A percentile compares a stretch with the other conserved stretches of the same genome.
phyloP scores from a whole-genome alignment of 2,329 filamentous ascomycete species.

The Colletotrichum kahawae region DNA sequence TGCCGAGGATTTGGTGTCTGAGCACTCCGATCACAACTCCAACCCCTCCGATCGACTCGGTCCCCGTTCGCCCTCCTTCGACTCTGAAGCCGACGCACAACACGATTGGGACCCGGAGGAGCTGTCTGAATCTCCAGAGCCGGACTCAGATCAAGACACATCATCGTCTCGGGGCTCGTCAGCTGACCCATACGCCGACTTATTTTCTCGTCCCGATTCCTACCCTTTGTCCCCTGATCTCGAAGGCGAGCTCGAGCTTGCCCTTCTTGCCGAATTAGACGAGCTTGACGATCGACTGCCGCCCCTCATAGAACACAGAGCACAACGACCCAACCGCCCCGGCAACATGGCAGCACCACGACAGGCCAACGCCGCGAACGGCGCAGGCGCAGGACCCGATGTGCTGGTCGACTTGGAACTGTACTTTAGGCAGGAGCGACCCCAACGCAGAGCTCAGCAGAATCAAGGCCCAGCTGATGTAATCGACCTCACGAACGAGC shows the following conservation, averaged over 20 bases:
- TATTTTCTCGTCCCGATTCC: neutral
- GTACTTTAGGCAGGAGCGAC: conserved; percentile 4
- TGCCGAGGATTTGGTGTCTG: neutral
- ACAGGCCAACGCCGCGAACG: neutral
- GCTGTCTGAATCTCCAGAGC: neutral
- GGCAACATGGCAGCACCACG: neutral
- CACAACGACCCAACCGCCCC: neutral
- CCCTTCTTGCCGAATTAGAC: conserved; percentile 17
- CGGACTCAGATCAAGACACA: neutral
- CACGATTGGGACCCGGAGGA: conserved; percentile 7
- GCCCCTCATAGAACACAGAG: neutral
- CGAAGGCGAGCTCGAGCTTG: conserved; percentile 16
- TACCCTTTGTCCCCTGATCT: conserved; percentile 15
- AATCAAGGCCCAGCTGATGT: conserved; percentile 31
- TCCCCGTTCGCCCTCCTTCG: neutral
- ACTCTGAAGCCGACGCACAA: conserved; percentile 8
- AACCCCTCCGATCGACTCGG: neutral
- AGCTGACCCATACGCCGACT: neutral
- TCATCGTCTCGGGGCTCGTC: neutral
- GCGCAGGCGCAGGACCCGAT: conserved; percentile 16
- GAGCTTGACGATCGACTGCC: neutral
- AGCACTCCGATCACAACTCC: neutral
- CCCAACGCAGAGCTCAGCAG: neutral
- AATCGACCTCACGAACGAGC: conserved; percentile 57
- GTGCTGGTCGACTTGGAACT: conserved; percentile 32